Conservation (phyloP, 306 rosid species). For the Ormosia semicastrata region DNA sequence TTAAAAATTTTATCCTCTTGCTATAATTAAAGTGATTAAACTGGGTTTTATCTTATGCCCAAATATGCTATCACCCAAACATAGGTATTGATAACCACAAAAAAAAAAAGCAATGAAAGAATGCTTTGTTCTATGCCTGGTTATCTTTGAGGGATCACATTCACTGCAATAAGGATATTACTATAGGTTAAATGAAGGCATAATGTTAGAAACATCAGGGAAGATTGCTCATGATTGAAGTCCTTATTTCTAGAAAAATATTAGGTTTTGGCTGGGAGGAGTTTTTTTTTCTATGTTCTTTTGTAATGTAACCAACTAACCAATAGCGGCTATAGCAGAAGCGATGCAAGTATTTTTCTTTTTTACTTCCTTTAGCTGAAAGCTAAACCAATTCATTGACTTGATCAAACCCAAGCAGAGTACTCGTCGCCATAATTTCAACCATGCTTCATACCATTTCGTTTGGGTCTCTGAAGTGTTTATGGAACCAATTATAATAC, state of each 20-base stretch:
- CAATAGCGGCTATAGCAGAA: neutral
- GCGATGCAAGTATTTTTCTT: neutral
- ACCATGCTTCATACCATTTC: neutral
- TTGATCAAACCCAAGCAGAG: neutral
- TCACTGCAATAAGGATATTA: neutral
- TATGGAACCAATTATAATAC: neutral
- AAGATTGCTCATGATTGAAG: neutral
- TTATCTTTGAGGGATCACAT: neutral
- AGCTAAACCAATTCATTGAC: neutral
- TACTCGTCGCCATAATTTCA: neutral
- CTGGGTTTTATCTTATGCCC: too few species aligned
- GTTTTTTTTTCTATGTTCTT: too few species aligned
- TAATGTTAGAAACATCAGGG: neutral
- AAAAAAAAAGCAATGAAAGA: neutral
- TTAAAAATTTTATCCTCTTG: neutral
- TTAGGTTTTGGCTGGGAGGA: neutral
- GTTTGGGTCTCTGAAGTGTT: neutral
- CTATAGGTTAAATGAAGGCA: neutral
- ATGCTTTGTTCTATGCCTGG: neutral
- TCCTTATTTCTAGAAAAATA: neutral
- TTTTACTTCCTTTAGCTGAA: neutral
- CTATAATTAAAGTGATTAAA: neutral
- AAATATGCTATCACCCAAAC: neutral
- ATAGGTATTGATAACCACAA: too few species aligned
- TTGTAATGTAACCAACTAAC: neutral